phyloP scores from a whole-genome alignment of 306 rosid species.

The Vicia sativa region DNA sequence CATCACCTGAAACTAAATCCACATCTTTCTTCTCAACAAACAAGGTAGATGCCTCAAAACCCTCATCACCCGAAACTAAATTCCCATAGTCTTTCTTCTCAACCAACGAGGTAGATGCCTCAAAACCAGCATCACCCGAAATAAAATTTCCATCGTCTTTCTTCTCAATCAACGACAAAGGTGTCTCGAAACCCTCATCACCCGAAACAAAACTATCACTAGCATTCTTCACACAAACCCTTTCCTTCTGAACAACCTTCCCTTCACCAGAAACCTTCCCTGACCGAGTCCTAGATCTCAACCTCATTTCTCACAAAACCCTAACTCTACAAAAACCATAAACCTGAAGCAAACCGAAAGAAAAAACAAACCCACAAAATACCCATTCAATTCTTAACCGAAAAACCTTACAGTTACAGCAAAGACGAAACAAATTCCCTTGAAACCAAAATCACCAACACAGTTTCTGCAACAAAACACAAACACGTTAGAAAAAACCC shows the following conservation, averaged over 20 bases:
- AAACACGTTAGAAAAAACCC: constrained; percentile 1
- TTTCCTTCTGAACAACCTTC: constrained; percentile 32
- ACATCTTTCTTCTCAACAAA: not conserved
- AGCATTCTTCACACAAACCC: constrained; percentile 31
- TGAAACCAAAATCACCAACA: constrained; percentile 3
- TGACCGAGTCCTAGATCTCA: constrained; percentile 58
- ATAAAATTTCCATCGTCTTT: not conserved
- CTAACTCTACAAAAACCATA: constrained; percentile 42
- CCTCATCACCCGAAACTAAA: constrained; percentile 41
- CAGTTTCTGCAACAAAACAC: not conserved
- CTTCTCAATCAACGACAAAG: not conserved
- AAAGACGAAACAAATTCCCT: constrained; percentile 15
- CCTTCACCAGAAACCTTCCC: constrained; percentile 34
- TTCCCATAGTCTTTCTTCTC: not conserved
- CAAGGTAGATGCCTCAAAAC: constrained; percentile 7
- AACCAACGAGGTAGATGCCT: not conserved
- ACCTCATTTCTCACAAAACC: constrained; percentile 58
- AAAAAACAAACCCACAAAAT: constrained; percentile 31
- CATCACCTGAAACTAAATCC: no score
- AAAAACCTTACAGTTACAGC: constrained; percentile 23
- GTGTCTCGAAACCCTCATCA: not conserved
- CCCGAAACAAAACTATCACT: not conserved
- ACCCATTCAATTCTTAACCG: constrained; percentile 24
- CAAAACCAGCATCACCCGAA: not conserved
- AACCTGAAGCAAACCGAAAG: constrained; percentile 32